Evolutionary conservation across 176 grass and related monocot species (phyloP).

Genomic region (Ensete ventricosum): DNA sequence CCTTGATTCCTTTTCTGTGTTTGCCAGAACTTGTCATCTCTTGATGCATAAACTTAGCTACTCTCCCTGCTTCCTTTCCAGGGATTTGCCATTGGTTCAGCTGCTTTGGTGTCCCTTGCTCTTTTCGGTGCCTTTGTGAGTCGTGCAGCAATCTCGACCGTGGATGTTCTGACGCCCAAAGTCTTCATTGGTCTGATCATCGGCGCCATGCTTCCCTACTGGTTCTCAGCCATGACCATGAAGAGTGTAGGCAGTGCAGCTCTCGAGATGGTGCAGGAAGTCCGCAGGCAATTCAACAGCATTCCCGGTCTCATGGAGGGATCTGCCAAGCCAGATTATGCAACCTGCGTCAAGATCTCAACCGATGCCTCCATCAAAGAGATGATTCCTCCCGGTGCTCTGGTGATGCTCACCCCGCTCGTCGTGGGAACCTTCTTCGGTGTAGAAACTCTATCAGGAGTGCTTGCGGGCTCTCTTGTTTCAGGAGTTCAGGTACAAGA

Average conservation of each 20-base stretch:
- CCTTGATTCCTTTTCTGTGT: no score
- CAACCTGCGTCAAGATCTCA: neutral
- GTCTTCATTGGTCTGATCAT: neutral
- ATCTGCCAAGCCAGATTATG: neutral
- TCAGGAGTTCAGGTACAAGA: neutral
- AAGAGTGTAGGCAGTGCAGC: no score
- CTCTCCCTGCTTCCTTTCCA: neutral
- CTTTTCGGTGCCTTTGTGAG: slow-evolving; percentile 1
- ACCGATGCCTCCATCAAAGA: neutral
- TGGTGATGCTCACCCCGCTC: slow-evolving; percentile 1
- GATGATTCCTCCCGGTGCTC: neutral
- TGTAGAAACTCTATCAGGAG: neutral
- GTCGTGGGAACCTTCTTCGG: neutral
- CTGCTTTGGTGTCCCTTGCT: neutral
- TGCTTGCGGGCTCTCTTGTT: neutral
- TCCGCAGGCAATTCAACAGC: neutral
- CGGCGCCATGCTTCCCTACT: neutral
- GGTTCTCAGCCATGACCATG: neutral
- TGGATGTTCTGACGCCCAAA: neutral
- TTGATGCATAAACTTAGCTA: no score
- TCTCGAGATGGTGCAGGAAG: neutral
- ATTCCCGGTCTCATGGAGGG: slow-evolving; percentile 1
- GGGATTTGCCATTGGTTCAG: neutral
- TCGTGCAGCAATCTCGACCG: neutral
- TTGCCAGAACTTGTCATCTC: no score